Evolutionary conservation across 768 basidiomycete species (phyloP).

Genomic region (Podaxis sp.): DNA sequence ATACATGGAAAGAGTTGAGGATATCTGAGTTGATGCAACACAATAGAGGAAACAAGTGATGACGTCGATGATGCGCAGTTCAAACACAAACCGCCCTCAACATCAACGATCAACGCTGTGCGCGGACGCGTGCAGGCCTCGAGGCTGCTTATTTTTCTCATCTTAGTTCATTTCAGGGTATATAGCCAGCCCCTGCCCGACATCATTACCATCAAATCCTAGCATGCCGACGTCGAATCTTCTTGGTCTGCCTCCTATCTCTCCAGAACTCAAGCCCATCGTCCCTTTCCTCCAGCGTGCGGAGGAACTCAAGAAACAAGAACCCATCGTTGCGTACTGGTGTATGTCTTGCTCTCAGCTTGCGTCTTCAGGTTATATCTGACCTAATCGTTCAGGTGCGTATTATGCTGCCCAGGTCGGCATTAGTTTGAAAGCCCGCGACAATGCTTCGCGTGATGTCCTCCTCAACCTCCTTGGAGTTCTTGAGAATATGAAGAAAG

Average conservation of each 20-base stretch:
- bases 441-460: constrained; percentile 59
- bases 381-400: constrained; percentile 53
- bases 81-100: neutral
- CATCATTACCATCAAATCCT: constrained; percentile 5
- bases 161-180: neutral
- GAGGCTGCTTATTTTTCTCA: constrained; percentile 16
- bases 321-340: constrained; percentile 94
- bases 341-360: constrained; percentile 50
- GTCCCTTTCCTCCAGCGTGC: constrained; percentile 87
- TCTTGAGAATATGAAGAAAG: constrained; percentile 79
- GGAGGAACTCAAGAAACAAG: constrained; percentile 77
- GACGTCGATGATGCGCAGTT: constrained; percentile 10
- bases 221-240: constrained; percentile 32
- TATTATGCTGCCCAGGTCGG: constrained; percentile 92
- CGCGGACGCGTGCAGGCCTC: constrained; percentile 18
- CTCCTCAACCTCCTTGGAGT: constrained; percentile 72
- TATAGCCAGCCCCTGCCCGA: constrained; percentile 1
- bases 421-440: constrained; percentile 71
- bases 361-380: constrained; percentile 11
- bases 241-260: constrained; percentile 60
- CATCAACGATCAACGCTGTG: constrained; percentile 3
- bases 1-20: neutral
- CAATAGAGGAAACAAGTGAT: neutral
- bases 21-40: neutral
- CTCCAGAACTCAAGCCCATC: constrained; percentile 63